Evolutionary conservation across 345 rosid species (phyloP), one percentile per base, ranked within the genome.

Genomic region (Salix arbutifolia): DNA sequence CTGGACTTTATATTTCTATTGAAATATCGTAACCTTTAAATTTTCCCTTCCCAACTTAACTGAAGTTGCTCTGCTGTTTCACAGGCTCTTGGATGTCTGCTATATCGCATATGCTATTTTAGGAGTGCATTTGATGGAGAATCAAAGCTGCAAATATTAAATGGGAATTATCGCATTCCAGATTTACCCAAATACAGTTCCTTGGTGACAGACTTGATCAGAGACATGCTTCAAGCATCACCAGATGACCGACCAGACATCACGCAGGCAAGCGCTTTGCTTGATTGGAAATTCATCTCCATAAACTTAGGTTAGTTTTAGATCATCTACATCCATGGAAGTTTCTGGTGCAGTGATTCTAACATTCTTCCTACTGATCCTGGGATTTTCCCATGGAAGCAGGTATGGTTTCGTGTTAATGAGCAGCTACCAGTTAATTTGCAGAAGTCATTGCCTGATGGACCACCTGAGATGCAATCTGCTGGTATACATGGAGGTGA

Each of bases 1-100:
- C 52, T 48, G 75, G 52, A 23, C 73, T 42, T 69, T 52, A 44
- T 73, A 52, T 42, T 65, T 73, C 33, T 35, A 14, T 67, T 78
- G 62, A 48, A 4, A 73, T 68, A 18, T 48, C 19, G 71, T 14
- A 38, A 70, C 40, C 46, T 60, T 53, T 70, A 35, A 42, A 28
- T 60, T 28, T 48, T 6, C 26, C 58, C 19, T 9, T 61, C 26
- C 74, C 42, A 64, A 25, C 18, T 75, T 68, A 75, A 65, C 83
- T 74, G 79, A 64, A 72, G 52, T 75, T 76, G 12, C 68, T 35
- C 19, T 73, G 44, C 74, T 33, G 50, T 37, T 70, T 80, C 79
- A 52, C 84, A 96, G 99, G 98, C 99, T 74, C 97, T 96, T 78
- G 99, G 98, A 40, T 96, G 99, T 87, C 94, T 96, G 68, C 90